Conservation (phyloP, 805 yeast species). For the Cyberlindnera veronae region DNA sequence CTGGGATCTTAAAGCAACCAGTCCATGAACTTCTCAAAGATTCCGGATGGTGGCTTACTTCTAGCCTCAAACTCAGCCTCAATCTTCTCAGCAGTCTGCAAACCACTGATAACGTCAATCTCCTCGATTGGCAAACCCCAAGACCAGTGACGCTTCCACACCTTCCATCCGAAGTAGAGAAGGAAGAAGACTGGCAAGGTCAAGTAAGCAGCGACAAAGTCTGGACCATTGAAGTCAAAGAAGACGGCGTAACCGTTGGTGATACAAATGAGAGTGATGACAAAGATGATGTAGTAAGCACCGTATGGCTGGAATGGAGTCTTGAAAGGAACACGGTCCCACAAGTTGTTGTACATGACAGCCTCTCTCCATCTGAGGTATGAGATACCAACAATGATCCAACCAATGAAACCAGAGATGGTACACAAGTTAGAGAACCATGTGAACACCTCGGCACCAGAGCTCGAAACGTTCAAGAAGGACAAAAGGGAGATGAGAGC, state of each 20-base stretch:
- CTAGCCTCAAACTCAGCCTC: conserved; percentile 18
- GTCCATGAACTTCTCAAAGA: conserved; percentile 20
- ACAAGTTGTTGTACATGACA: conserved; percentile 46
- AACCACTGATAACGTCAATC: conserved; percentile 58
- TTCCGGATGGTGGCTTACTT: conserved; percentile 7
- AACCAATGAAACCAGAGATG: conserved; percentile 71
- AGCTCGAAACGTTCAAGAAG: conserved; percentile 61
- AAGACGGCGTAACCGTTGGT: conserved; percentile 76
- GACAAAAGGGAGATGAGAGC: conserved; percentile 54
- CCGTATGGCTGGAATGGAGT: conserved; percentile 56
- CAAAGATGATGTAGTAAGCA: conserved; percentile 48
- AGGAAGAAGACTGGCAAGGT: conserved; percentile 55
- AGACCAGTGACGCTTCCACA: conserved; percentile 41
- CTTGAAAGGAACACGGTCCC: conserved; percentile 55
- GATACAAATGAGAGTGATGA: conserved; percentile 50
- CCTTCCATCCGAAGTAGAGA: conserved; percentile 57
- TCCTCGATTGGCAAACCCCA: conserved; percentile 52
- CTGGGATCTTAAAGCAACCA: conserved; percentile 19
- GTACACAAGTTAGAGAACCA: conserved; percentile 78
- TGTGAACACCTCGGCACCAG: conserved; percentile 55
- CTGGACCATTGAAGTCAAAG: conserved; percentile 38
- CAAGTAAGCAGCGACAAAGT: conserved; percentile 70
- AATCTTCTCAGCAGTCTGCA: conserved; percentile 52
- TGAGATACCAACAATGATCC: conserved; percentile 66
- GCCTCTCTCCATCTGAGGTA: conserved; percentile 71